Conservation (phyloP, 108 stramenopile species). For the Fistulifera pelliculosa region DNA sequence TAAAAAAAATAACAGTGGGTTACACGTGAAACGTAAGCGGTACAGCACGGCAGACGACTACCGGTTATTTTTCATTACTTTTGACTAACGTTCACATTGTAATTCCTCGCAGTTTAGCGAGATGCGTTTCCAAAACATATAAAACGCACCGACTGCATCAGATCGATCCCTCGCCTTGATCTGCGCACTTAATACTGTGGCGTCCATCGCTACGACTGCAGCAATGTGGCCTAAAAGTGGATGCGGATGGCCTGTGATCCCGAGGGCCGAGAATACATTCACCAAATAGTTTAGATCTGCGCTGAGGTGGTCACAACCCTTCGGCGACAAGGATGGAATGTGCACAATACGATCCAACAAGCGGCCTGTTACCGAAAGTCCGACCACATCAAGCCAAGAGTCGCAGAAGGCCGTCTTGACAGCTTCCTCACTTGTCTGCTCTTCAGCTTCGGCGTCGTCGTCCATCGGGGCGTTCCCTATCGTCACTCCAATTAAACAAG, state of each 20-base stretch:
- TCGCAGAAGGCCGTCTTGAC: conserved; percentile 64
- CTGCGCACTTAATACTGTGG: conserved; percentile 26
- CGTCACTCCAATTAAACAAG: not conserved
- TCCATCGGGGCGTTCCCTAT: conserved; percentile 3
- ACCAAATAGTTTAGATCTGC: conserved; percentile 73
- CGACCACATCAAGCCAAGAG: conserved; percentile 74
- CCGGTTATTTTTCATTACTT: too few relatives aligned
- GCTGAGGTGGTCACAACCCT: conserved; percentile 71
- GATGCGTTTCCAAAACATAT: too few relatives aligned
- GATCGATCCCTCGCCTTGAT: conserved; percentile 11
- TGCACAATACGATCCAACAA: conserved; percentile 68
- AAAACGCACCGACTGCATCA: not conserved
- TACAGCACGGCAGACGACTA: too few relatives aligned
- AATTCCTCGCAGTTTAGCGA: too few relatives aligned
- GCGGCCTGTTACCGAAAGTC: conserved; percentile 65
- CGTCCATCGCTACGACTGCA: conserved; percentile 39
- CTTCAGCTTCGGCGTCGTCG: conserved; percentile 23
- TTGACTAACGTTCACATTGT: too few relatives aligned
- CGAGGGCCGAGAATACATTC: conserved; percentile 78
- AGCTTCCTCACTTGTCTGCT: conserved; percentile 47
- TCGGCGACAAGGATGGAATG: conserved; percentile 63
- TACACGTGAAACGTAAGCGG: too few relatives aligned
- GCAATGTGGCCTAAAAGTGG: conserved; percentile 58
- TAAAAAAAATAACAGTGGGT: too few relatives aligned
- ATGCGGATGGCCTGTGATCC: conserved; percentile 75